These are phyloP conservation scores for Cordyceps farinosa DNA, from an alignment of 2,329 filamentous ascomycete genomes.

Conservation along the genomic window DNA sequence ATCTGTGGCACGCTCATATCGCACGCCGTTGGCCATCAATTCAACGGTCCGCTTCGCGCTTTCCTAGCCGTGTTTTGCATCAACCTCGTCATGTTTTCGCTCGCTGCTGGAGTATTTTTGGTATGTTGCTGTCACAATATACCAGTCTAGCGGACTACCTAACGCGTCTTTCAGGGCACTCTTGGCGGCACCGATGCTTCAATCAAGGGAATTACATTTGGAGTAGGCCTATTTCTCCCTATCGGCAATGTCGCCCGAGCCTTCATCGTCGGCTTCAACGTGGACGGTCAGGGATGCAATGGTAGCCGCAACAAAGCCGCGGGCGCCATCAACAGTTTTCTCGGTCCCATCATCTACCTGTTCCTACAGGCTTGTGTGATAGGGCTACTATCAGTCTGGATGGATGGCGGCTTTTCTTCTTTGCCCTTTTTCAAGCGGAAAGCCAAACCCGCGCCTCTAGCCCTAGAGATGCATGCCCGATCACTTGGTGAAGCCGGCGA, in stretches of 20 bases:
- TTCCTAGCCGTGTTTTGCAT: too few species aligned
- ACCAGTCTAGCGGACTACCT: background rate
- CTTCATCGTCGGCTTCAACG: conserved; percentile 70
- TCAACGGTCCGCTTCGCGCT: too few species aligned
- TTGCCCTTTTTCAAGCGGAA: too few species aligned
- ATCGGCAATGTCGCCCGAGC: conserved; percentile 58
- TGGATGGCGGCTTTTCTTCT: conserved; percentile 58
- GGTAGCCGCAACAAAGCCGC: conserved; percentile 60
- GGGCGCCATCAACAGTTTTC: conserved; percentile 64
- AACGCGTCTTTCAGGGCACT: too few species aligned
- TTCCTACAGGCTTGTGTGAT: conserved; percentile 69
- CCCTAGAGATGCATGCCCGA: too few species aligned
- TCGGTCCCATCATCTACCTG: conserved; percentile 70
- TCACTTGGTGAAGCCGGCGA: too few species aligned
- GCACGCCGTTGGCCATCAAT: too few species aligned
- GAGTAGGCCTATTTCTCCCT: conserved; percentile 20
- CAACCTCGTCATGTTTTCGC: too few species aligned
- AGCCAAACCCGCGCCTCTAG: too few species aligned
- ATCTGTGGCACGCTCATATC: too few species aligned
- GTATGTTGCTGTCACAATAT: too few species aligned
- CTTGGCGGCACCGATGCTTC: conserved; percentile 10
- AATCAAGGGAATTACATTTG: conserved; percentile 18
- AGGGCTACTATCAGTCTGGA: conserved; percentile 61
- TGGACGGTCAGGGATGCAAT: conserved; percentile 64
- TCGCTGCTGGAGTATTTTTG: too few species aligned